Base-by-base conservation (phyloP, 352 stramenopile genomes). In the Globisporangium viniferum region DNA sequence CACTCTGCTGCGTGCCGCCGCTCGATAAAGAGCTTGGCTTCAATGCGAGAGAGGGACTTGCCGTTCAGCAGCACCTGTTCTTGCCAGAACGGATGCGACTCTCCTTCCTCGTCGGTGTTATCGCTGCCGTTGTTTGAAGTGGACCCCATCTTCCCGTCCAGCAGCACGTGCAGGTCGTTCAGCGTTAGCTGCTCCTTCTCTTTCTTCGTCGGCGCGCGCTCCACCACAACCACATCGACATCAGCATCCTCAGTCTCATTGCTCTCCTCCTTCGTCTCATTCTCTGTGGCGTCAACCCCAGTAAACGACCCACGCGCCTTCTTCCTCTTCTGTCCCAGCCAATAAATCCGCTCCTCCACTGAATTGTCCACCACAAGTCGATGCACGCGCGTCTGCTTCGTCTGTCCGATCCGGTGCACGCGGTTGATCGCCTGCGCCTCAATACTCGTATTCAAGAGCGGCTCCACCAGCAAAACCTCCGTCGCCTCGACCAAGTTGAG, bases 401-500 rank as follows among this genome's bases (percentile, higher is more conserved):
- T 92, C 74, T 98, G 94, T 0, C 94, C 94, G 64, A 98, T 92
- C 14, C 92, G 89, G 75, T 98, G 91, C 27, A 97, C 86, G 53
- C 92, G 84, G 69, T 93, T 96, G 55, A 98, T 94, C 35, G 90
- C 90, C 69, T 97, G 90, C 9, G 73, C 75, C 70, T 98, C 92
- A 9, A 97, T 86, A 41, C 83, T 88, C 22, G 70, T 71, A 69
- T 97, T 97, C 54, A 98, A 69, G 5, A 97, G 72, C 7, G 92
- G 92, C 64, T 98, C 91, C n/a, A 98, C 69, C 35, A 98, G 87
- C 62, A 98, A 78, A 3, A 97, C 84, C 62, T 98, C 90, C 2
- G 83, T 97, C n/a, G 92, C 92, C 55, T 98, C 90, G 7, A 97
- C 78, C 2, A 98, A 73, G 63, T 96, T 98, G n/a, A 98, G 76